Conservation (phyloP, 371 early-diverging fungal genomes). For the Apophysomyces ossiformis region DNA sequence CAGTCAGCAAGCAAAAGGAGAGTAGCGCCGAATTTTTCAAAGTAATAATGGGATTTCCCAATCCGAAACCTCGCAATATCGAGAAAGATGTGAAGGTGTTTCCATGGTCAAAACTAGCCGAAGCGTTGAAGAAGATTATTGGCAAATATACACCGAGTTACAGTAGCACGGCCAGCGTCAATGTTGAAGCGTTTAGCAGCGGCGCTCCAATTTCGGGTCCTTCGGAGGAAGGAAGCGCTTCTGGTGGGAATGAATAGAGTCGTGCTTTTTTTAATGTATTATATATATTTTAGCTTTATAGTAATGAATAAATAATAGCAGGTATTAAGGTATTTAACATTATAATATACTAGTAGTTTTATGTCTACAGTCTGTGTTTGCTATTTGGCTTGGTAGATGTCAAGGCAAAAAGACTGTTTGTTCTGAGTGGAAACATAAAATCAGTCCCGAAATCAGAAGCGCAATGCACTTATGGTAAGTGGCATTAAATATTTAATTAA, state of each 20-base stretch:
- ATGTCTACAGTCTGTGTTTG: no score
- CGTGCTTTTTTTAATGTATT: constrained; percentile 23
- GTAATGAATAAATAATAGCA: constrained; percentile 1
- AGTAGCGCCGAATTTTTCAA: constrained; percentile 76
- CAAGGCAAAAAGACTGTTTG: no score
- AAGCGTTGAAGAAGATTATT: constrained; percentile 75
- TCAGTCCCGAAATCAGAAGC: no score
- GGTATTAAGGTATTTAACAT: no score
- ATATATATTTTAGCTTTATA: constrained; percentile 11
- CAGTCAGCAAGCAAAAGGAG: constrained; percentile 71
- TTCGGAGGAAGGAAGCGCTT: constrained; percentile 1
- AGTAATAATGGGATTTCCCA: constrained; percentile 77
- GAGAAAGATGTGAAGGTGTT: constrained; percentile 86
- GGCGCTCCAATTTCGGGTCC: neutral
- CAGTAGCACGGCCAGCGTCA: constrained; percentile 54
- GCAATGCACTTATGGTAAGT: no score
- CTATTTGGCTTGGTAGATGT: no score
- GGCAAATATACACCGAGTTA: constrained; percentile 65
- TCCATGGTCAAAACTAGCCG: constrained; percentile 68
- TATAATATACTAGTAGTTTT: no score
- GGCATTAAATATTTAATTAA: no score
- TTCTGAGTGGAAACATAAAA: no score
- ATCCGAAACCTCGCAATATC: constrained; percentile 81
- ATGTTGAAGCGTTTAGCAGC: constrained; percentile 43
- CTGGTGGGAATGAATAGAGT: neutral